phyloP scores from a whole-genome alignment of 345 rosid species.

The Ceriops tagal region DNA sequence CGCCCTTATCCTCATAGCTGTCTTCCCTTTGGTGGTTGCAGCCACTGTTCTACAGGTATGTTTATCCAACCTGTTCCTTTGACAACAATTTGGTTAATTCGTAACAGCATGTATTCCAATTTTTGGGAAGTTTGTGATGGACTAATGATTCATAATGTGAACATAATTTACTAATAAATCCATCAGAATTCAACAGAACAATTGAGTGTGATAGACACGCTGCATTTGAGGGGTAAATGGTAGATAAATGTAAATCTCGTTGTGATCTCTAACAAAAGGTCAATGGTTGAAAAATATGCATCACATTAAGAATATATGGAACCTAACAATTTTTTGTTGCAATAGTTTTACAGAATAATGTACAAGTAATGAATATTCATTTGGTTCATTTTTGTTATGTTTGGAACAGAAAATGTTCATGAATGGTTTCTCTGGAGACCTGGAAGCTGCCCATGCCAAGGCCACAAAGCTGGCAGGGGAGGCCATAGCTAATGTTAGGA shows the following conservation, averaged over 20 bases:
- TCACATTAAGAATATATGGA: too few species aligned
- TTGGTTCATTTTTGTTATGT: not conserved
- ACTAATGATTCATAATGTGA: not conserved
- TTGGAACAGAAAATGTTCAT: slow-evolving; percentile 90
- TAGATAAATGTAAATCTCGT: too few species aligned
- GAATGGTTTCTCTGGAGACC: slow-evolving; percentile 94
- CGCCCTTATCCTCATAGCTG: slow-evolving; percentile 89
- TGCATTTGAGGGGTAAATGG: too few species aligned
- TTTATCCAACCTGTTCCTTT: slow-evolving; percentile 12
- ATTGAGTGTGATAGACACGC: too few species aligned
- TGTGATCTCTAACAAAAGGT: too few species aligned
- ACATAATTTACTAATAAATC: not conserved
- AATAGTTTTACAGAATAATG: not conserved
- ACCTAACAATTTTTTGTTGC: too few species aligned
- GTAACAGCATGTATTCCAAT: not conserved
- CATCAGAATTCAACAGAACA: too few species aligned
- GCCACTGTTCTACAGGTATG: slow-evolving; percentile 96
- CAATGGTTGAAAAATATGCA: too few species aligned
- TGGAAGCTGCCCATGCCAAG: slow-evolving; percentile 92
- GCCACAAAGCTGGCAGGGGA: slow-evolving; percentile 98
- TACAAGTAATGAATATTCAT: not conserved
- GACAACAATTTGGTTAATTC: not conserved
- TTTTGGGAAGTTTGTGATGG: not conserved
- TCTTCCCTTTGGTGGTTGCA: slow-evolving; percentile 96
- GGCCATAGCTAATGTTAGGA: slow-evolving; percentile 92